Conservation (phyloP, 2,329 filamentous ascomycete species). For the Trichoderma lentiforme region DNA sequence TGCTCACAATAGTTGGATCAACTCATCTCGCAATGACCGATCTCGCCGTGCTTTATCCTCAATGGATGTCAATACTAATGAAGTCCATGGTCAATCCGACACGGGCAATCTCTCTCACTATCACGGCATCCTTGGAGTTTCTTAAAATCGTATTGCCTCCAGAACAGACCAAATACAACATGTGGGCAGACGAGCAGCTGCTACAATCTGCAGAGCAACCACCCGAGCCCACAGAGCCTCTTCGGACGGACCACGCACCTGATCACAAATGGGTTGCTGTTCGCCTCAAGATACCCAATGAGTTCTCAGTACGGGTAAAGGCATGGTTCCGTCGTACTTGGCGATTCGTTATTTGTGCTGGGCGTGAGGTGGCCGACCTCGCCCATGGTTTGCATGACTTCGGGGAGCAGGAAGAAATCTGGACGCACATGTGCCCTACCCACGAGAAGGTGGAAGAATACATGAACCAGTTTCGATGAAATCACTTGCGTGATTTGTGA, state of each 20-base stretch:
- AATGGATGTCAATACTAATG: constrained; percentile 54
- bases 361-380: constrained; percentile 18
- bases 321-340: constrained; percentile 41
- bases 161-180: constrained; percentile 46
- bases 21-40: constrained; percentile 65
- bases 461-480: constrained; percentile 8
- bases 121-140: constrained; percentile 62
- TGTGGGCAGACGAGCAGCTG: constrained; percentile 53
- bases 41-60: constrained; percentile 62
- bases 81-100: constrained; percentile 63
- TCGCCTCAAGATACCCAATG: constrained; percentile 55
- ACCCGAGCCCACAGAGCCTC: constrained; percentile 37
- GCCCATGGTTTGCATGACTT: constrained; percentile 23
- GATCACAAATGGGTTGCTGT: constrained; percentile 57
- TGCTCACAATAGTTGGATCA: constrained; percentile 54
- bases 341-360: constrained; percentile 10
- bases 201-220: constrained; percentile 41
- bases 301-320: constrained; percentile 49
- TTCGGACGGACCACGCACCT: constrained; percentile 53
- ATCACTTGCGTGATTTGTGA: background rate
- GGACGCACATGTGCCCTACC: constrained; percentile 25
- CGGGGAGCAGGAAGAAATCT: constrained; percentile 24
- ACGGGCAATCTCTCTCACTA: constrained; percentile 61
- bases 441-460: constrained; percentile 7
- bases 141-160: constrained; percentile 50